Base-by-base conservation (phyloP, 768 basidiomycete species). In the Hericium alpestre region DNA sequence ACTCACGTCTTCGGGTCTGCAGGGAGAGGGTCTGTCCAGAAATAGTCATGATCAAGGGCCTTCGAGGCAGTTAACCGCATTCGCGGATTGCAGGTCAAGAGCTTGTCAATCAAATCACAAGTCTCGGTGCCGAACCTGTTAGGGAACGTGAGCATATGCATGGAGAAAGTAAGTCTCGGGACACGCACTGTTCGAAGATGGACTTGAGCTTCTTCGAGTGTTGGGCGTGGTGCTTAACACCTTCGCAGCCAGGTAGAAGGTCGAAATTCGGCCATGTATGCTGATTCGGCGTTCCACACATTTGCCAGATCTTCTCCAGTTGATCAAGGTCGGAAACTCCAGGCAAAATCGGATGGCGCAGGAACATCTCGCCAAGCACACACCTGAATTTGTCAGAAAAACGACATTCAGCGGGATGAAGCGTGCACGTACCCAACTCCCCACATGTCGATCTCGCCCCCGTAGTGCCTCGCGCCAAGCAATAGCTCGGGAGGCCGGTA, bases 361-460 rank as follows among this genome's bases (percentile, higher is more conserved):
- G 78, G 69, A 91, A 95, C 92, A 98, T 97, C 71, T 99, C 96
- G 32, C 88, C 95, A n/a, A 98, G 75, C 27, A 97, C 90, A 69
- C 95, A 96, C 7, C 92, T 94, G 59, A 1, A 50, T 58, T 53
- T 40, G 22, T 3, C 25, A 16, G 22, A 13, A 50, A 27, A 6
- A 51, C 40, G 22, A 20, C n/a, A 51, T 32, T 32, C 32, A 27
- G 27, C 40, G 16, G 12, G 13, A 10, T 25, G 22, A 13, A 16
- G 13, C 39, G 18, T 12, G 22, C 25, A 74, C 83, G 64, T 67
- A 94, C 84, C 95, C 96, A 54, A 98, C 84, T 7, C 95, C 93
- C 96, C 96, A 99, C 65, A 99, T 86, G 70, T 99, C 96, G 46
- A 99, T 87, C 63, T 93, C 91, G 0, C 90, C 89, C 9, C 92